Base-by-base conservation (phyloP, 192 early-diverging fungal species). In the Coemansia sp. region DNA sequence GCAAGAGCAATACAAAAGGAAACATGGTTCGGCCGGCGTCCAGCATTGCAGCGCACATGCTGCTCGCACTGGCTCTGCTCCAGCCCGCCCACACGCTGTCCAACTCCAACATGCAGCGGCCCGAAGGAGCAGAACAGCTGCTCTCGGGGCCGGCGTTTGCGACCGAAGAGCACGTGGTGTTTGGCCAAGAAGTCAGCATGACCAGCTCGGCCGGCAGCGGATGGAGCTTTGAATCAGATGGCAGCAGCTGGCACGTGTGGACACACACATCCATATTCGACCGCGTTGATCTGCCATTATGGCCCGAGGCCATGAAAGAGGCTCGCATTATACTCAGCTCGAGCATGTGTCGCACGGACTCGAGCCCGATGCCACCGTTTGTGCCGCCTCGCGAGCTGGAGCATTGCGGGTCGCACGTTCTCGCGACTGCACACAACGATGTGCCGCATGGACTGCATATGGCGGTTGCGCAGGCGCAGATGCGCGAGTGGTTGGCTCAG, bases 201-300 rank as follows among this genome's bases (percentile, higher is more conserved):
- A 69, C 67, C 18, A 64, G 62, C 43, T 39, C 12, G 9, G 10
- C 35, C 1, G 54, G 29, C 54, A 27, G 24, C 10, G 71, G 62
- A 0, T 81, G 78, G 78, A 61, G 23, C 20, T 63, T 81, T 16
- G 59, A 57, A 5, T 61, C 73, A 3, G 39, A 51, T 3, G 72
- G 72, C 24, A 68, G 49, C 23, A 72, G 65, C 50, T 81, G 78
- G 78, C 73, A 81, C 24, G 51, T 69, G 1, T 81, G 78, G 78
- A 71, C 43, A 54, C 59, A 74, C 66, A 35, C 55, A 27, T 38
- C 72, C 1, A 24, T 71, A 2, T 41, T 74, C 47, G 78, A 81
- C 53, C 32, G 55, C 35, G 43, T 71, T 4, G 73, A 69, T 35
- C 49, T 81, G 57, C 78, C 78, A 3, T 66, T 63, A 13, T 81